These are phyloP conservation scores for Tympanopsis confertula DNA, from an alignment of 2,329 filamentous ascomycete genomes.

Conservation along the genomic window DNA sequence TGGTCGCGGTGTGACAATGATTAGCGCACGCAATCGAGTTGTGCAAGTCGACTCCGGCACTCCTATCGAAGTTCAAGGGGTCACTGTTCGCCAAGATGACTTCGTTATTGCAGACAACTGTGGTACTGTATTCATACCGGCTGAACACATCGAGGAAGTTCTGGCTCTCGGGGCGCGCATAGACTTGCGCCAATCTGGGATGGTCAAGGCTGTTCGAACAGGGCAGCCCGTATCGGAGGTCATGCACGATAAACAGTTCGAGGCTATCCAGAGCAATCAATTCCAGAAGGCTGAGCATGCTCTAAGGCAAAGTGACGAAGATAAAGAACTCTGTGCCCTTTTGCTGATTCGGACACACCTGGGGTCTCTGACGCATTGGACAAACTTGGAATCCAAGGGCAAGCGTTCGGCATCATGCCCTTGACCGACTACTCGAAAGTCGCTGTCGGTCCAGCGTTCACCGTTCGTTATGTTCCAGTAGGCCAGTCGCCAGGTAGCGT, in stretches of 20 bases:
- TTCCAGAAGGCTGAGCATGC: not conserved
- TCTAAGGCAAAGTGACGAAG: slow-evolving; percentile 1
- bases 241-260: slow-evolving; percentile 6
- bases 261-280: slow-evolving; percentile 2
- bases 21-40: slow-evolving; percentile 17
- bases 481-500: slow-evolving; percentile 11
- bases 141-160: slow-evolving; percentile 4
- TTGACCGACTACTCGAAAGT: slow-evolving; percentile 13
- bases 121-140: slow-evolving; percentile 6
- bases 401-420: slow-evolving; percentile 8
- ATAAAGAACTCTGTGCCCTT: slow-evolving; percentile 6
- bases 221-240: slow-evolving; percentile 5
- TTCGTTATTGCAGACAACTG: slow-evolving; percentile 9
- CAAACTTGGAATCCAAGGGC: slow-evolving; percentile 8
- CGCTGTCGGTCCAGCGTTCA: slow-evolving; percentile 18
- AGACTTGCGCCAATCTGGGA: slow-evolving; percentile 3
- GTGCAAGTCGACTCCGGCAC: slow-evolving; percentile 10
- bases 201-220: slow-evolving; percentile 5
- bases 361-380: slow-evolving; percentile 7
- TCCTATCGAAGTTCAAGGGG: slow-evolving; percentile 5
- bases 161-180: slow-evolving; percentile 6
- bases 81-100: slow-evolving; percentile 7
- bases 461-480: slow-evolving; percentile 15
- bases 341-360: slow-evolving; percentile 5
- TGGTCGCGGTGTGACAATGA: slow-evolving; percentile 17